Evolutionary conservation across 306 rosid genomes (phyloP).

Genomic region (Cyclanthera cordifolia): DNA sequence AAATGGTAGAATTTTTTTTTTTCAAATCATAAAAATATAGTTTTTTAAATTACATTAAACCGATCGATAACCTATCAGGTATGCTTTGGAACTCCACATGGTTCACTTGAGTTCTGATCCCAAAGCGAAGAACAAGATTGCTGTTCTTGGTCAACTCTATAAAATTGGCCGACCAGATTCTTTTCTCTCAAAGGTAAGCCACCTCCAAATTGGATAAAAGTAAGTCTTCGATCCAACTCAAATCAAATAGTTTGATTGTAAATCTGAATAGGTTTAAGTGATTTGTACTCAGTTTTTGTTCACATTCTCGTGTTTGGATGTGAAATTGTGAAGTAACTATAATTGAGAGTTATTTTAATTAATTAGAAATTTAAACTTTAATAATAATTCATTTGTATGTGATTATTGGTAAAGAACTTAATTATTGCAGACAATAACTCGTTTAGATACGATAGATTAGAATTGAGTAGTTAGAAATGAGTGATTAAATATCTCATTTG

Average conservation of each 20-base stretch:
- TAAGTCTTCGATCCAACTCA: background rate
- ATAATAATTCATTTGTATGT: too few species aligned
- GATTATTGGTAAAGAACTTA: too few species aligned
- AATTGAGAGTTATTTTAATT: too few species aligned
- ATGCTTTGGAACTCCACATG: slow-evolving; percentile 63
- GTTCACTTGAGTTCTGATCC: slow-evolving; percentile 33
- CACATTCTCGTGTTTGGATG: background rate
- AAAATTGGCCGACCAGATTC: slow-evolving; percentile 39
- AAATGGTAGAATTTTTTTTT: too few species aligned
- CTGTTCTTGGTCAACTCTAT: slow-evolving; percentile 44
- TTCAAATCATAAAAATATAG: too few species aligned
- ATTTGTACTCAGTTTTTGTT: background rate
- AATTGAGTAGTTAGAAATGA: too few species aligned
- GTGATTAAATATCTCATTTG: too few species aligned
- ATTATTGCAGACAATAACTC: too few species aligned
- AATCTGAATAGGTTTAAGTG: background rate
- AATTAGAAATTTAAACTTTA: too few species aligned
- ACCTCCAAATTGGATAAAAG: background rate
- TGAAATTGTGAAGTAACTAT: too few species aligned
- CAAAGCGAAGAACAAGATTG: slow-evolving; percentile 18
- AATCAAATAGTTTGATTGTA: background rate
- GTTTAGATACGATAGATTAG: too few species aligned
- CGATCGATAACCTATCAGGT: slow-evolving; percentile 20
- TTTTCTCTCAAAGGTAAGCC: slow-evolving; percentile 38
- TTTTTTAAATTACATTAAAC: too few species aligned